phyloP scores from a whole-genome alignment of 78 protist genomes.

The Salpingoeca rosetta region DNA sequence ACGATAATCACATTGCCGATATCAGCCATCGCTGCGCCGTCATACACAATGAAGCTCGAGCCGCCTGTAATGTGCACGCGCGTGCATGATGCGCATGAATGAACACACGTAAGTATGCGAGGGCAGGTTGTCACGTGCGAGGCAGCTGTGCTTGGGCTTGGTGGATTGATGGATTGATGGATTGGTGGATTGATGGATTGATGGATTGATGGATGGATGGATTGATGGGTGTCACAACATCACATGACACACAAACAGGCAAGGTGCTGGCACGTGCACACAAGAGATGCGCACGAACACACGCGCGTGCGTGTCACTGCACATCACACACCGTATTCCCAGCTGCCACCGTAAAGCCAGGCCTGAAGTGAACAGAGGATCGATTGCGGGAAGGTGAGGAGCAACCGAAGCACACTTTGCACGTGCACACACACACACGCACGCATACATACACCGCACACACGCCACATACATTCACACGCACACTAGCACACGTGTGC shows the following conservation, averaged over 20 bases:
- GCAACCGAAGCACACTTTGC: neutral
- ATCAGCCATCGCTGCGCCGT: neutral
- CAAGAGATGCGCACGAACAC: neutral
- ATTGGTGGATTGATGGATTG: no score
- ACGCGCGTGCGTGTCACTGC: no score
- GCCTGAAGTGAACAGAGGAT: slow-evolving; percentile 13
- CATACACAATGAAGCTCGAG: neutral
- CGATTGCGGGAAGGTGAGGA: neutral
- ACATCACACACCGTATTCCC: slow-evolving; percentile 1
- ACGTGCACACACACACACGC: neutral
- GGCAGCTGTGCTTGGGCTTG: no score
- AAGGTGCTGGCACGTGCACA: neutral
- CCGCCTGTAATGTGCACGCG: neutral
- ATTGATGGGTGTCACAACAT: neutral
- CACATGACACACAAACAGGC: neutral
- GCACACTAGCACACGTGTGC: no score
- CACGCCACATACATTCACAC: no score
- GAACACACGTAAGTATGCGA: neutral
- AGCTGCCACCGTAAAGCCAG: slow-evolving; percentile 32
- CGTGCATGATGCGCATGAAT: neutral
- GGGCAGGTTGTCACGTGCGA: neutral
- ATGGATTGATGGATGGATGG: no score
- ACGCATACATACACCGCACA: neutral
- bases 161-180: no score
- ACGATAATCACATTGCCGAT: neutral